Base-by-base conservation (phyloP, 257 asterid genomes). In the Petunia axillaris region DNA sequence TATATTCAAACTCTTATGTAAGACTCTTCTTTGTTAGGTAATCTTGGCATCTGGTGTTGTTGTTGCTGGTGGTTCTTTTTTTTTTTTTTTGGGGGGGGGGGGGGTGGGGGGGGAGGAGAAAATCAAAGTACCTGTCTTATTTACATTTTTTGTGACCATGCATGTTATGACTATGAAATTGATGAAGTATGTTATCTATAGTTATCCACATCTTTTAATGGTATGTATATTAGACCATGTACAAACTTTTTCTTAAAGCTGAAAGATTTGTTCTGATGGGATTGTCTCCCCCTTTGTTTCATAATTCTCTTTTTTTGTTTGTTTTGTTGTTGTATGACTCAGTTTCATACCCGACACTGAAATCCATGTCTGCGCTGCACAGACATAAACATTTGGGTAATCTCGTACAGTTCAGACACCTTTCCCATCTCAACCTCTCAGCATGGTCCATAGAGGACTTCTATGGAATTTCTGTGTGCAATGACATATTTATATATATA, bases 381-480 rank as follows among this genome's bases (percentile, higher is more conserved):
- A 71, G 10, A 48, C 59, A 46, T 46, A 16, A 70, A 71, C 48
- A 71, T 25, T 58, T 71, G 60, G 35, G 57, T 71, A 2, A 48
- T 46, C 77, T 46, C 25, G 1, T 25, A 48, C 59, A 71, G 11
- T 70, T 48, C 35, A 35, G 58, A 71, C 2, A 59, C 13, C 59
- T 70, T 71, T 44, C 60, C 60, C 41, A 4, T 71, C 77, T 48
- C 44, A 48, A 25, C 6, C 60, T 48, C 62, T 71, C 77, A 71
- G 60, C 77, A 46, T 40, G 50, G 44, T 71, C 3, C 35, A 48
- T 71, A 71, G 25, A 71, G 4, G 46, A 43, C 44, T 50, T 50
- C 44, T 71, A n/a, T 71, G 62, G 44, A 60, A 35, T 35, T 71
- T 35, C 10, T 71, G 77, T 71, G 44, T 11, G 36, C 53, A 66